These are phyloP conservation scores for Saccharomycopsis selenospora DNA, from an alignment of 805 yeast species.

Conservation along the genomic window DNA sequence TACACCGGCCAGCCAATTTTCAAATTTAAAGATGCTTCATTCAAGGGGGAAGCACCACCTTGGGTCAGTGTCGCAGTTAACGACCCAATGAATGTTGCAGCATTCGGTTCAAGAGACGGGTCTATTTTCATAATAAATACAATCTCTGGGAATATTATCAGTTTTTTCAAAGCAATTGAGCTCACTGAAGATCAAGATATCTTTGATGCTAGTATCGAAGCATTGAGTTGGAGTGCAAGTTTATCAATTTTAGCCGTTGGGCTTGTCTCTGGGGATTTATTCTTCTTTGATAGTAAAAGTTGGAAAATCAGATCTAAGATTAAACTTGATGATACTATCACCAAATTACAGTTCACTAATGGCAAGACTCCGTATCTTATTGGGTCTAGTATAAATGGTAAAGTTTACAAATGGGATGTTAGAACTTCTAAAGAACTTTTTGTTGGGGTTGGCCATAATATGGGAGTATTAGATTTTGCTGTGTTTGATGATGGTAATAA, in stretches of 20 bases:
- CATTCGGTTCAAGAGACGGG: slow-evolving; percentile 87
- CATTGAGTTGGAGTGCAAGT: slow-evolving; percentile 67
- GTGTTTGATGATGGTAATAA: slow-evolving; percentile 57
- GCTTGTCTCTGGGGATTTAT: slow-evolving; percentile 79
- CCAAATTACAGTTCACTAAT: slow-evolving; percentile 61
- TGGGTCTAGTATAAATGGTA: slow-evolving; percentile 79
- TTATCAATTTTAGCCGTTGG: slow-evolving; percentile 76
- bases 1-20: slow-evolving; percentile 65
- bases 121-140: slow-evolving; percentile 70
- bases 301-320: slow-evolving; percentile 80
- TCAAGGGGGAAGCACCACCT: slow-evolving; percentile 64
- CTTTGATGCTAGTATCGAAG: slow-evolving; percentile 64
- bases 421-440: slow-evolving; percentile 70
- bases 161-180: slow-evolving; percentile 57
- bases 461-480: slow-evolving; percentile 87
- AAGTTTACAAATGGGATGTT: slow-evolving; percentile 79
- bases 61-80: slow-evolving; percentile 69
- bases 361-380: slow-evolving; percentile 50
- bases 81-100: slow-evolving; percentile 47
- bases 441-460: slow-evolving; percentile 84
- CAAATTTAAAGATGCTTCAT: slow-evolving; percentile 56
- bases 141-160: slow-evolving; percentile 65
- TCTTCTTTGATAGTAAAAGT: slow-evolving; percentile 71
- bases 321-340: slow-evolving; percentile 72
- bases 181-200: slow-evolving; percentile 48